These are phyloP conservation scores for Austroboletus niveus DNA, from an alignment of 1,284 basidiomycete species.

Conservation along the genomic window DNA sequence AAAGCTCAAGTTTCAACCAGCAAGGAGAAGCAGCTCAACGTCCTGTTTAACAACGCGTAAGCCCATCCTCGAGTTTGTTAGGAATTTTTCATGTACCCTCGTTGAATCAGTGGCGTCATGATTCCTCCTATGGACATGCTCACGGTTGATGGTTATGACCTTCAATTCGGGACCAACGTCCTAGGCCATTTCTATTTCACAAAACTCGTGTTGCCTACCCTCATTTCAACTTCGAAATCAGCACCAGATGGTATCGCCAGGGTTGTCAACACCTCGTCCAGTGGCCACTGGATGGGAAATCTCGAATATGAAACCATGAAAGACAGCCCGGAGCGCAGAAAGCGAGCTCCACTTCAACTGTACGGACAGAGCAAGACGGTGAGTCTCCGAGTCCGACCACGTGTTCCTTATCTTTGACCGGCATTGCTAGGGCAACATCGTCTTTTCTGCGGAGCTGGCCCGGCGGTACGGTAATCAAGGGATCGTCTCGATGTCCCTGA, in stretches of 20 bases:
- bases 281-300: constrained; percentile 17
- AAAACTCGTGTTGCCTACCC: constrained; percentile 40
- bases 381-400: background rate
- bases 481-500: constrained; percentile 34
- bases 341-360: constrained; percentile 20
- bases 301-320: constrained; percentile 29
- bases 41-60: constrained; percentile 57
- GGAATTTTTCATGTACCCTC: background rate
- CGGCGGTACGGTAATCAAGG: constrained; percentile 37
- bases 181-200: constrained; percentile 49
- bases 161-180: constrained; percentile 53
- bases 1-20: constrained; percentile 19
- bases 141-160: constrained; percentile 54
- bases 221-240: constrained; percentile 34
- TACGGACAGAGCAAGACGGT: constrained; percentile 48
- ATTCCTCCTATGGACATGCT: constrained; percentile 39
- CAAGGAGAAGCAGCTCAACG: constrained; percentile 47
- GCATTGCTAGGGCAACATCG: constrained; percentile 29
- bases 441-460: constrained; percentile 35
- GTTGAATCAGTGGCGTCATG: constrained; percentile 46
- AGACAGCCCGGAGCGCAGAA: constrained; percentile 29
- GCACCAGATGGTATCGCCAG: constrained; percentile 36
- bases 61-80: constrained; percentile 4
- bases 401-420: background rate
- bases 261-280: constrained; percentile 43